Evolutionary conservation across 2,329 filamentous ascomycete genomes (phyloP).

Genomic region (Lachnellula arida): DNA sequence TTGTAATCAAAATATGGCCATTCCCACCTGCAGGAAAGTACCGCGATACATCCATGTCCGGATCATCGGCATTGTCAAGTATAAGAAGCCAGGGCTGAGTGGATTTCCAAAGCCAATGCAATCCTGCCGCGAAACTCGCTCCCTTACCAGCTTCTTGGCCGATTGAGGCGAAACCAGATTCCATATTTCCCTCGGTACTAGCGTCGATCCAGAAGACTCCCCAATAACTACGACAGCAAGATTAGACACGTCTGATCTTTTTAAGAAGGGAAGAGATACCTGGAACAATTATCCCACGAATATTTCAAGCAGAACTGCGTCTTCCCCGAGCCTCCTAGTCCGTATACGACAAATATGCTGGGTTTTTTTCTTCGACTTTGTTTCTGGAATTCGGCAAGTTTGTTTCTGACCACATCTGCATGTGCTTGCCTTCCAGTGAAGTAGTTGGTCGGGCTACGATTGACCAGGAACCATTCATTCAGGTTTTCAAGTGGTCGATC

Average conservation of each 20-base stretch:
- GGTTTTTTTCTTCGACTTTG: background rate
- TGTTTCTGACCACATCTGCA: background rate
- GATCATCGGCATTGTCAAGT: constrained; percentile 40
- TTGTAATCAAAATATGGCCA: constrained; percentile 36
- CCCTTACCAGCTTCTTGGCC: background rate
- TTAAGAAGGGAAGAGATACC: constrained; percentile 2
- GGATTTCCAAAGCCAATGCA: constrained; percentile 11
- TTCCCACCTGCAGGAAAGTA: constrained; percentile 27
- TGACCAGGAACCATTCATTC: constrained; percentile 7
- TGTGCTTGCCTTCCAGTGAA: constrained; percentile 8
- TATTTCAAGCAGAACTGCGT: constrained; percentile 23
- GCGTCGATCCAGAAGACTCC: constrained; percentile 19
- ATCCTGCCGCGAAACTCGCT: background rate
- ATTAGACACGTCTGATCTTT: background rate
- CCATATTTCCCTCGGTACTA: background rate
- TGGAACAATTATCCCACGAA: constrained; percentile 3
- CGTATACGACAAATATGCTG: constrained; percentile 18
- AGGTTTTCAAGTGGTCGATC: background rate
- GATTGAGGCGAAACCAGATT: constrained; percentile 5
- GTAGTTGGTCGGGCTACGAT: background rate
- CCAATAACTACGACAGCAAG: constrained; percentile 13
- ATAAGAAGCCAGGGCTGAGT: constrained; percentile 33
- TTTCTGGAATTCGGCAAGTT: background rate
- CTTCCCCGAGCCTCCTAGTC: constrained; percentile 30
- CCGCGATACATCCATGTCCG: constrained; percentile 21